These are phyloP conservation scores for Pseudocercospora fijiensis DNA, from an alignment of 2,329 filamentous ascomycete species.

Conservation along the genomic window DNA sequence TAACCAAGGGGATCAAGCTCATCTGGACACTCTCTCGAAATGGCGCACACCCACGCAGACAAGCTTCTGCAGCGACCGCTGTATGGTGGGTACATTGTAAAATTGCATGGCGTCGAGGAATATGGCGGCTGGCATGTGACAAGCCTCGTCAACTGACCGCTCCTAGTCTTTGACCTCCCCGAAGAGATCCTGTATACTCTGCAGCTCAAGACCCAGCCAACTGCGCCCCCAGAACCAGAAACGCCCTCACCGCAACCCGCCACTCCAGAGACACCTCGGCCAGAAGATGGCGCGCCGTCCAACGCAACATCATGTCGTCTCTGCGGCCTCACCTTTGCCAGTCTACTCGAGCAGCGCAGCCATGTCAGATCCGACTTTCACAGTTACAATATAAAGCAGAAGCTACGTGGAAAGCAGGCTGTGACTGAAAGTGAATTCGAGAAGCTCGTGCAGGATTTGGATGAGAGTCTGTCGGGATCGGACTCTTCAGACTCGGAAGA, in stretches of 20 bases:
- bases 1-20: neutral
- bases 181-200: constrained; percentile 69
- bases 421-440: constrained; percentile 84
- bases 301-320: constrained; percentile 76
- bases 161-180: constrained; percentile 77
- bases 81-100: constrained; percentile 45
- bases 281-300: constrained; percentile 46
- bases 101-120: neutral
- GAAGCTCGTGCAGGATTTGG: constrained; percentile 76
- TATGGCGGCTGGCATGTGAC: neutral
- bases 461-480: constrained; percentile 90
- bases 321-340: constrained; percentile 70
- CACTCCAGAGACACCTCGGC: constrained; percentile 19
- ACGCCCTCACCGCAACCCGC: constrained; percentile 21
- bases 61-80: constrained; percentile 50
- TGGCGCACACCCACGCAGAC: constrained; percentile 30
- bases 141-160: constrained; percentile 12
- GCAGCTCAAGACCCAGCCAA: constrained; percentile 55
- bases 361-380: constrained; percentile 91
- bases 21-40: constrained; percentile 15
- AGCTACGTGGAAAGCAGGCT: constrained; percentile 68
- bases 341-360: constrained; percentile 74
- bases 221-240: constrained; percentile 26
- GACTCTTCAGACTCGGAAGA: constrained; percentile 60
- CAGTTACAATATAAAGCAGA: constrained; percentile 91